Base-by-base conservation (phyloP, 805 yeast species). In the Teunomyces atbi region DNA sequence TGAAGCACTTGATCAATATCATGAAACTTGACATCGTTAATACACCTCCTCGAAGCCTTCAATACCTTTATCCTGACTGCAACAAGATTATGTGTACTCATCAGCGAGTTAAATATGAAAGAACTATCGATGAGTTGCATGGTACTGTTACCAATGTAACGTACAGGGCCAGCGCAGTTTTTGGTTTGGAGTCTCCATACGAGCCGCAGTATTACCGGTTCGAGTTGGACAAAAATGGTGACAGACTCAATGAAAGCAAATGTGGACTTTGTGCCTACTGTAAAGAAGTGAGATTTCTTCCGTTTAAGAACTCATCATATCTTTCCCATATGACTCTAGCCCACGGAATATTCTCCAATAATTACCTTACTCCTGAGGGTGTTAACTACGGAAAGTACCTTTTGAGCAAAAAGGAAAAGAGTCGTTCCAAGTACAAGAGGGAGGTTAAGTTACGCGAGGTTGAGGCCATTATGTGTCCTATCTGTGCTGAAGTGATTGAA, bases 221-320 rank as follows among this genome's bases (percentile, higher is more conserved):
- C 48, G 70, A 65, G 48, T 41, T 60, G 5, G 62, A 59, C 44
- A 48, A 40, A 3, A 40, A 43, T 6, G 63, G 66, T 0, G 42
- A 52, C 6, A 44, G 49, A 13, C 50, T 61, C 20, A 57, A 57
- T 41, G 61, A 59, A 34, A 54, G 61, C 45, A 64, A 62, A 37
- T 61, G 68, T 40, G 71, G 70, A 23, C 45, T 64, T 45, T 66
- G 71, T 53, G 61, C 68, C 1, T 66, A 62, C 45, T 66, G 71
- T 41, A 59, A 58, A 15, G 45, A 47, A 15, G 59, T 66, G 15
- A 57, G 58, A 45, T 66, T 66, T 44, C 52, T 60, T 18, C 67
- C 68, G 2, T 59, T 62, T 49, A 65, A 65, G 45, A 66, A 66
- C 52, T 60, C 66, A 6, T 59, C 62, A 36, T 66, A 66, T 45